These are phyloP conservation scores for Nepenthes mirabilis DNA, from an alignment of 148 eudicot genomes.

Conservation along the genomic window DNA sequence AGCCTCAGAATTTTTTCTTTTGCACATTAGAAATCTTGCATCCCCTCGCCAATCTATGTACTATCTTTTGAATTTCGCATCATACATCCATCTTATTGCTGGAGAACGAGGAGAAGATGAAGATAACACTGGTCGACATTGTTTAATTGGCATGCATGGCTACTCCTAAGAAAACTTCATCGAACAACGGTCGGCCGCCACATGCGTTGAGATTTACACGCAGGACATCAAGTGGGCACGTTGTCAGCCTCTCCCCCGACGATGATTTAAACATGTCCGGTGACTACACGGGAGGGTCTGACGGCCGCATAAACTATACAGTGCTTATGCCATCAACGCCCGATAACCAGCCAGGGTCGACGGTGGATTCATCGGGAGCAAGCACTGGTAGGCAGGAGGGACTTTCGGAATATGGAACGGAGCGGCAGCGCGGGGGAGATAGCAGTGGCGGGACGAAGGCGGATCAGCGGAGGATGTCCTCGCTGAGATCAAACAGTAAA, in stretches of 20 bases:
- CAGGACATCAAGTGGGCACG: conserved; percentile 49
- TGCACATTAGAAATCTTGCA: too few species aligned
- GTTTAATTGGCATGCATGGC: conserved; percentile 12
- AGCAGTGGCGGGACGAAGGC: conserved; percentile 18
- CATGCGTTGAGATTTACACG: conserved; percentile 33
- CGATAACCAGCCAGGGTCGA: conserved; percentile 41
- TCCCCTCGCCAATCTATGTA: too few species aligned
- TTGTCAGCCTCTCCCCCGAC: conserved; percentile 15
- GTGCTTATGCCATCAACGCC: conserved; percentile 87
- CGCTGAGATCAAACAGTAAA: conserved; percentile 40
- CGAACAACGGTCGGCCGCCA: conserved; percentile 19
- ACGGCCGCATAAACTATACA: conserved; percentile 45
- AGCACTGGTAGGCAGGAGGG: not conserved
- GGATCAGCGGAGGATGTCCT: conserved; percentile 46
- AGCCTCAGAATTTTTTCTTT: too few species aligned
- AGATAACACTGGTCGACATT: too few species aligned
- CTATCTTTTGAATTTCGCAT: too few species aligned
- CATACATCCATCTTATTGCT: too few species aligned
- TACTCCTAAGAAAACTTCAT: conserved; percentile 13
- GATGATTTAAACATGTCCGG: conserved; percentile 24
- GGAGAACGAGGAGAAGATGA: not conserved
- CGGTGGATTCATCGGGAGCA: not conserved
- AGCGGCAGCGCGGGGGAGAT: conserved; percentile 8
- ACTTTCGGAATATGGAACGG: conserved; percentile 8
- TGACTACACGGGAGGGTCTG: conserved; percentile 19